Base-by-base conservation (phyloP, 2,329 filamentous ascomycete species). In the Talaromyces funiculosus region DNA sequence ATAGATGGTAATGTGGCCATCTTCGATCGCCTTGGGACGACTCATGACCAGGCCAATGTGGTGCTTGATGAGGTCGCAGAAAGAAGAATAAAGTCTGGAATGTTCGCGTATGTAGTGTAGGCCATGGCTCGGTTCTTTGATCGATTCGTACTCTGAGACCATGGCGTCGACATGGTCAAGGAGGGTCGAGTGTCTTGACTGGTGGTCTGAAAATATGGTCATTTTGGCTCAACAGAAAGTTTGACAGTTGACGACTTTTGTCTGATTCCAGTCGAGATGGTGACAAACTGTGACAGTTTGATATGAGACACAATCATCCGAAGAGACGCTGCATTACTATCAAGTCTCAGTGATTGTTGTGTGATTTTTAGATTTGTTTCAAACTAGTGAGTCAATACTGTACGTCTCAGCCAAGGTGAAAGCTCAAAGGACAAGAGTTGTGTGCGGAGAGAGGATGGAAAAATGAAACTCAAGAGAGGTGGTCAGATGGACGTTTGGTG, bases 1-100 rank as follows among this genome's bases (percentile, higher is more conserved):
- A 33, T 72, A 78, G 62, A 77, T 63, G 1, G 73, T 78, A 60
- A 77, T 63, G 57, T 77, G 69, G 6, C 67, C 69, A 43, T 75
- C 71, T 33, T 73, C 67, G 20, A 73, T 65, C 3, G 66, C 64
- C 57, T 71, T 68, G 1, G 73, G 72, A 51, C 76, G 76, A 26
- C 67, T 67, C 45, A 68, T 69, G 61, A 77, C 67, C 26, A 76
- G 63, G 9, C 65, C 63, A 16, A 75, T 59, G 60, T 77, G 73
- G 45, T 71, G 72, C 22, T 66, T 66, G 43, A 78, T 58, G 16
- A 75, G 67, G 31, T 70, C 64, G 40, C 68, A 66, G 55, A 78
- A 71, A 2, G 68, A 59, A 1, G 59, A 43, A 16, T 67, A 61
- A 54, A 68, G 60, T 6, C 67, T 63, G 3, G 68, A 60, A 24